phyloP scores from a whole-genome alignment of 176 grass and related monocot species.

The Carex parvula region DNA sequence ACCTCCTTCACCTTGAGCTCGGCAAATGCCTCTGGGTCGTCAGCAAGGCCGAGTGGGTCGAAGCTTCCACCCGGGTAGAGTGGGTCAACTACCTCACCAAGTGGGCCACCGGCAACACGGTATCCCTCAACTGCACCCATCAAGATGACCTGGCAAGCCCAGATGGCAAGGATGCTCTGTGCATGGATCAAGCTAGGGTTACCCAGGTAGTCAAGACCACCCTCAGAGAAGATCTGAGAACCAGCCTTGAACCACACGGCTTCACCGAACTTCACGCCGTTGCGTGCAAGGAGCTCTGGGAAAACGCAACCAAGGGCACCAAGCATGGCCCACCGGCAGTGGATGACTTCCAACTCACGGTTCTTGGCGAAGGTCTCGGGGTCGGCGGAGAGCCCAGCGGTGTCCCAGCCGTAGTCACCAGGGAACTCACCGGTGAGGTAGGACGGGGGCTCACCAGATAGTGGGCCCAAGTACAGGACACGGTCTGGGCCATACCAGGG shows the following conservation, averaged over 20 bases:
- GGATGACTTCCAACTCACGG: conserved; percentile 81
- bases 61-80: conserved; percentile 86
- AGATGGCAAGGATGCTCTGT: conserved; percentile 89
- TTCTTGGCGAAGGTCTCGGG: conserved; percentile 95
- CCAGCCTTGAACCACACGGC: conserved; percentile 96
- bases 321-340: conserved; percentile 84
- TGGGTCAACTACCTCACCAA: conserved; percentile 76
- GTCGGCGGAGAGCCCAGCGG: conserved; percentile 59
- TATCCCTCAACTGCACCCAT: conserved; percentile 96
- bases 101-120: conserved; percentile 68
- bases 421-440: conserved; percentile 90
- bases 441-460: conserved; percentile 70
- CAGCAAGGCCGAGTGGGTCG: conserved; percentile 73
- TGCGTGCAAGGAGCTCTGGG: conserved; percentile 78
- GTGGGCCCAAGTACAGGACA: conserved; percentile 70
- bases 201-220: conserved; percentile 84
- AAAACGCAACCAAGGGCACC: conserved; percentile 87
- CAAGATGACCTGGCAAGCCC: conserved; percentile 74
- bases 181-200: conserved; percentile 84
- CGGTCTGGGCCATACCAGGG: conserved; percentile 86
- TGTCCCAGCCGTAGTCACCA: conserved; percentile 92
- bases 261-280: conserved; percentile 81
- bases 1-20: conserved; percentile 95
- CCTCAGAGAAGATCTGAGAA: conserved; percentile 82
- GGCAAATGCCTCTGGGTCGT: conserved; percentile 75